phyloP scores from a whole-genome alignment of 495 filamentous ascomycete genomes.

The Aspergillus biplanus region DNA sequence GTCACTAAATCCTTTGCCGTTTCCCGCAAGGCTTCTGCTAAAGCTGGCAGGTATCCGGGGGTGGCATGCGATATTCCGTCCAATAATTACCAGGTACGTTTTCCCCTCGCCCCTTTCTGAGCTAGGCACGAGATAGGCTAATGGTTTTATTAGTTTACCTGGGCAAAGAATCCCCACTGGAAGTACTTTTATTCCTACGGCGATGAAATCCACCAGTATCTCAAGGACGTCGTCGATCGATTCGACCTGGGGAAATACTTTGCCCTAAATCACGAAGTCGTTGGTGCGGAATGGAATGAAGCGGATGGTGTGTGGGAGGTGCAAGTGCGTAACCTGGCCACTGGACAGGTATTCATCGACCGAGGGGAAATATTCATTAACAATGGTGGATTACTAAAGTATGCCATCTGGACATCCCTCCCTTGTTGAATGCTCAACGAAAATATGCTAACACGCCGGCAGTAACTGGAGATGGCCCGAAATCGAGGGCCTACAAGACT shows the following conservation, averaged over 20 bases:
- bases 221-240: not conserved
- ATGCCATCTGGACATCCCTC: not conserved
- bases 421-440: not conserved
- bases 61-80: not conserved
- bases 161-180: not conserved
- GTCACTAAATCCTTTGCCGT: too few species aligned
- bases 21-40: too few species aligned
- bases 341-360: not conserved
- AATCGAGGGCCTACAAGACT: not conserved
- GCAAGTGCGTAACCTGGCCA: not conserved
- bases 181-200: not conserved
- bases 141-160: not conserved
- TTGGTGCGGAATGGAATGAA: not conserved
- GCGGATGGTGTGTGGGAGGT: not conserved
- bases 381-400: not conserved
- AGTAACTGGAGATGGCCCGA: not conserved
- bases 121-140: not conserved
- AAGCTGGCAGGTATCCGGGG: not conserved
- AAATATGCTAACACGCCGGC: not conserved
- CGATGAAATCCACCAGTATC: not conserved
- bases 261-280: not conserved
- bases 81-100: not conserved
- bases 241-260: not conserved
- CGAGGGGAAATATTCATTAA: not conserved
- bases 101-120: not conserved